Conservation (phyloP, 768 basidiomycete genomes). For the Suillus subalutaceus region DNA sequence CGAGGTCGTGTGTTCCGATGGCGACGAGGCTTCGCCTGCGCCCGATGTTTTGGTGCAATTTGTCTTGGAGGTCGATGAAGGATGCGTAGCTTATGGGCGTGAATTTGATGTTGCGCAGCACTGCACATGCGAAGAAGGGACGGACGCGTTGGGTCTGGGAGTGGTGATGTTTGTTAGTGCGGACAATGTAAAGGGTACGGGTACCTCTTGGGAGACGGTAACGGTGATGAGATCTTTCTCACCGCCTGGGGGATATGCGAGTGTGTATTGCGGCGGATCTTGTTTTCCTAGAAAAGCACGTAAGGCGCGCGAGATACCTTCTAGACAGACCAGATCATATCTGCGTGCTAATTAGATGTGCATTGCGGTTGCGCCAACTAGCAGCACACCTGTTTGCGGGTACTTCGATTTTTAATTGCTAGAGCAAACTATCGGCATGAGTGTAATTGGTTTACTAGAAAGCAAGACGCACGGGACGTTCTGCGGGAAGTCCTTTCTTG, state of each 20-base stretch:
- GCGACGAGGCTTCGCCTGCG: constrained; percentile 88
- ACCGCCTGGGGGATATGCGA: constrained; percentile 72
- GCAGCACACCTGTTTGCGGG: constrained; percentile 87
- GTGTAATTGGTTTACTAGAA: not conserved
- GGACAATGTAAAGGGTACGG: constrained; percentile 23
- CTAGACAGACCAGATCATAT: constrained; percentile 97
- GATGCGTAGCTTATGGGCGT: constrained; percentile 88
- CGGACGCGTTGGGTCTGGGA: constrained; percentile 77
- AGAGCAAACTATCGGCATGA: constrained; percentile 14
- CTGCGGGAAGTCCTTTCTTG: constrained; percentile 83
- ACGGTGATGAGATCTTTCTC: constrained; percentile 67
- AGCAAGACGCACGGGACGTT: constrained; percentile 63
- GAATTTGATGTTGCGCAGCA: constrained; percentile 90
- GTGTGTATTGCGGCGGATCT: constrained; percentile 70
- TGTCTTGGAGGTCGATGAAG: constrained; percentile 99
- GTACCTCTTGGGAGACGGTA: constrained; percentile 72
- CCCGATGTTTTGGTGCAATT: constrained; percentile 95
- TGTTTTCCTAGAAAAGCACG: constrained; percentile 77
- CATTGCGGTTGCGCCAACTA: constrained; percentile 6
- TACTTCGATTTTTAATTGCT: constrained; percentile 99
- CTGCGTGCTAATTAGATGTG: constrained; percentile 41
- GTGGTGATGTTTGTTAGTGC: not conserved
- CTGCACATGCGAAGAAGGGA: constrained; percentile 88
- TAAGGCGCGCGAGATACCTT: constrained; percentile 89
- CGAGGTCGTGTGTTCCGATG: constrained; percentile 97